Evolutionary conservation across 805 yeast species (phyloP), one percentile per base, ranked within the genome.

Genomic region (Cyberlindnera nakhonratchasimensis): DNA sequence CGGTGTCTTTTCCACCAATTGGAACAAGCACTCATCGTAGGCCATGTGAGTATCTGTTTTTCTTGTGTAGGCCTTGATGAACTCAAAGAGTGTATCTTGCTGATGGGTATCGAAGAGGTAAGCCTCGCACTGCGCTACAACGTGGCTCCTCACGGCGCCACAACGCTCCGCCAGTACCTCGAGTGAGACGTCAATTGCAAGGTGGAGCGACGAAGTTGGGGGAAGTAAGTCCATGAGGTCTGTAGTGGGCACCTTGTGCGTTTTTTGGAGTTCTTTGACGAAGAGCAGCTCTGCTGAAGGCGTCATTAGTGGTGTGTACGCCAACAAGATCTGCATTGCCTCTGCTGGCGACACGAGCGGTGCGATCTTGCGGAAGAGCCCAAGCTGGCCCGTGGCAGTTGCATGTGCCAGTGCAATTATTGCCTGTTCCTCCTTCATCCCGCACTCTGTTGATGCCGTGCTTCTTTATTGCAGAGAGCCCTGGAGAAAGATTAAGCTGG

Each of bases 21-120:
- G 21, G 57, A 65, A 61, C 24, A 66, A 38, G 2, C 50, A 44
- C 21, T 48, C 48, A 33, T 56, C 55, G 18, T 48, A 24, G 10
- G 36, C 45, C 8, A 37, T 13, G 8, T 32, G 6, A 4, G n/a
- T 5, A 10, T 37, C 46, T 8, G 32, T 9, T 16, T 40, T 39
- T 21, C 50, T 45, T 17, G 40, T 22, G 16, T 42, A 28, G 2
- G 50, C 43, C 29, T 45, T 40, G 22, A 52, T 33, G 25, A 48
- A 48, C 20, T 34, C 41, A n/a, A 40, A 24, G 17, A 41, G n/a
- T 4, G 33, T 29, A 12, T 31, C 33, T 6, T 14, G 17, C 4
- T 35, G 6, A 1, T 20, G n/a, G 3, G 40, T 2, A 24, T 40
- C 40, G 26, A 44, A 44, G 18, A 14, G 34, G 30, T 29, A 40